Conservation (phyloP, 176 grass and related monocot genomes). For the Rhynchospora tenuis region DNA sequence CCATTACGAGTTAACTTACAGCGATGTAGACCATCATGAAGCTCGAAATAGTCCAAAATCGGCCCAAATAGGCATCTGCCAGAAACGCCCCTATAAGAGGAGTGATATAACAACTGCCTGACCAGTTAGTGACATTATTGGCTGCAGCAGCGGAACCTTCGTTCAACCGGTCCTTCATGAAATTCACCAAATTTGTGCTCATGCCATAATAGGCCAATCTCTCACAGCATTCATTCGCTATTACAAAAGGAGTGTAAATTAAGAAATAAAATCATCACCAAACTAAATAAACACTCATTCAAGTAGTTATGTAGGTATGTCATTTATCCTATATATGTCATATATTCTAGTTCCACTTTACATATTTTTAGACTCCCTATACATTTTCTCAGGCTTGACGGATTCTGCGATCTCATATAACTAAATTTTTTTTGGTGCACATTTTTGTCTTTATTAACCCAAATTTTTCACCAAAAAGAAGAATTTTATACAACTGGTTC, state of each 20-base stretch:
- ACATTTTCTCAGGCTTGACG: background rate
- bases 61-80: constrained; percentile 73
- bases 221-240: constrained; percentile 86
- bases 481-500: background rate
- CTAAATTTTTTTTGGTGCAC: background rate
- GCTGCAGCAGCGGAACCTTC: constrained; percentile 34
- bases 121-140: constrained; percentile 79
- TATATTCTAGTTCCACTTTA: background rate
- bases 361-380: background rate
- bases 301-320: background rate
- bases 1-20: constrained; percentile 22
- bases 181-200: constrained; percentile 87
- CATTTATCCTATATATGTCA: background rate
- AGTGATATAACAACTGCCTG: constrained; percentile 68
- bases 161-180: constrained; percentile 48
- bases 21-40: constrained; percentile 86
- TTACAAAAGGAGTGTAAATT: constrained; percentile 2
- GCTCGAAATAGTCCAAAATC: constrained; percentile 64
- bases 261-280: background rate
- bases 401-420: background rate
- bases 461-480: background rate
- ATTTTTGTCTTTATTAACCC: background rate
- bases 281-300: background rate
- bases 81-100: constrained; percentile 70
- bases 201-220: constrained; percentile 79